Conservation (phyloP, 805 yeast genomes). For the Sungouiella blattae region DNA sequence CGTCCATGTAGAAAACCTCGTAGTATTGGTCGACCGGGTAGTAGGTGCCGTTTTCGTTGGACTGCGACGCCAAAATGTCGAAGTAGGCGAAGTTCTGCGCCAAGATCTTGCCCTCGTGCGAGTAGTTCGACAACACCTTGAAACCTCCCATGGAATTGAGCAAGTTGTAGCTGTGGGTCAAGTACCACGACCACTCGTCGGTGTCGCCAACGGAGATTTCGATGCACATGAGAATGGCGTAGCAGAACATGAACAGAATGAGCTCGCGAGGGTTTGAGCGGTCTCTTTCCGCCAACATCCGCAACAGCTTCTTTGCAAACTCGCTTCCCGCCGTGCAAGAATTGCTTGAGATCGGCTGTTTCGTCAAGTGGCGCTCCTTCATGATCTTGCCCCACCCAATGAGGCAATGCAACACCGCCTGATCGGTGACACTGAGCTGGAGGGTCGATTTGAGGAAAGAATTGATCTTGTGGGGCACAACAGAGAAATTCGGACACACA, state of each 20-base stretch:
- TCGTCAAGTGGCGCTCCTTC: not conserved
- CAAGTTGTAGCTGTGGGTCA: constrained; percentile 8
- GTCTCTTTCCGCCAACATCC: not conserved
- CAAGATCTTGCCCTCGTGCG: constrained; percentile 7
- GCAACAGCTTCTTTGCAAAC: not conserved
- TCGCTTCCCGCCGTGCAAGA: not conserved
- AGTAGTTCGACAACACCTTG: constrained; percentile 3
- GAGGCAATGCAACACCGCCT: not conserved
- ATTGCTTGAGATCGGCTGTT: not conserved
- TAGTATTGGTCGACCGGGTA: not conserved
- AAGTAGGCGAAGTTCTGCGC: constrained; percentile 8
- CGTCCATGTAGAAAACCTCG: not conserved
- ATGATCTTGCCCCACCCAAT: not conserved
- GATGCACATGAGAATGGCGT: constrained; percentile 26
- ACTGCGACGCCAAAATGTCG: not conserved
- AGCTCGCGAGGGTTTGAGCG: constrained; percentile 12
- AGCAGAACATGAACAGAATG: constrained; percentile 22
- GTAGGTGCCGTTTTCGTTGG: not conserved
- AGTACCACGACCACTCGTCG: constrained; percentile 7
- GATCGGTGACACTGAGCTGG: not conserved
- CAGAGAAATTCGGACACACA: not conserved
- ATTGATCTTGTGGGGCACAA: not conserved
- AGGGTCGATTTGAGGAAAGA: not conserved
- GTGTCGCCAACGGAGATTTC: constrained; percentile 34
- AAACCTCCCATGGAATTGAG: constrained; percentile 12